Evolutionary conservation across 2,329 filamentous ascomycete species (phyloP).

Genomic region (Ophiostoma ips): DNA sequence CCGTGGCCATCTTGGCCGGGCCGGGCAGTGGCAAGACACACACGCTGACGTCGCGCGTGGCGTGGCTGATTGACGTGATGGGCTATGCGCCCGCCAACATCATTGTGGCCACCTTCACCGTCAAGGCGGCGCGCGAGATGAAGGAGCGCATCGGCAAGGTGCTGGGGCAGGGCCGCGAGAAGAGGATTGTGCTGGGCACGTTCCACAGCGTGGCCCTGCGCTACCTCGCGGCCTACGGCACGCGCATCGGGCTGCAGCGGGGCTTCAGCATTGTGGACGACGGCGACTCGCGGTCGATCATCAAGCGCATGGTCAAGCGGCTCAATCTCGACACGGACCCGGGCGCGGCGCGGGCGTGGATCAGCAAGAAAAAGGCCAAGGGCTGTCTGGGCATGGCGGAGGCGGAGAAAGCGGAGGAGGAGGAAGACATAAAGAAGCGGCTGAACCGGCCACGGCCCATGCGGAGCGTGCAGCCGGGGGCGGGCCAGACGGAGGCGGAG

Average conservation of each 20-base stretch:
- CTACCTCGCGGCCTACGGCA: slow-evolving; percentile 73
- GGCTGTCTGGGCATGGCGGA: slow-evolving; percentile 29
- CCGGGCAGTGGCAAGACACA: slow-evolving; percentile 81
- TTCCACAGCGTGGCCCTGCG: slow-evolving; percentile 87
- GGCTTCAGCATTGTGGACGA: slow-evolving; percentile 88
- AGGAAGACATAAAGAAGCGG: background rate
- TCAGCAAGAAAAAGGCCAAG: slow-evolving; percentile 52
- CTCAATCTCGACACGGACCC: slow-evolving; percentile 45
- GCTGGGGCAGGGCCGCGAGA: slow-evolving; percentile 65
- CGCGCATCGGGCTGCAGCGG: slow-evolving; percentile 64
- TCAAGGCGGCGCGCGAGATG: slow-evolving; percentile 91
- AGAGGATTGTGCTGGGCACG: slow-evolving; percentile 72
- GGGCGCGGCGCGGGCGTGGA: slow-evolving; percentile 56
- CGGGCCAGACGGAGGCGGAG: slow-evolving; percentile 5
- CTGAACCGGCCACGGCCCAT: background rate
- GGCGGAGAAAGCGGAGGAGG: slow-evolving; percentile 24
- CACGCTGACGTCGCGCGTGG: slow-evolving; percentile 82
- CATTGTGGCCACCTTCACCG: slow-evolving; percentile 91
- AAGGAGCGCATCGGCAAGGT: slow-evolving; percentile 67
- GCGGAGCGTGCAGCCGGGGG: slow-evolving; percentile 14
- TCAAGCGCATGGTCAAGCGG: slow-evolving; percentile 73
- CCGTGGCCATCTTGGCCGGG: slow-evolving; percentile 53
- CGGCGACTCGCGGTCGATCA: slow-evolving; percentile 62
- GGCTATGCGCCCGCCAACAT: slow-evolving; percentile 71
- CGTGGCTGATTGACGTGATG: slow-evolving; percentile 64